Conservation (phyloP, 176 grass and related monocot genomes). For the Raddia distichophylla region DNA sequence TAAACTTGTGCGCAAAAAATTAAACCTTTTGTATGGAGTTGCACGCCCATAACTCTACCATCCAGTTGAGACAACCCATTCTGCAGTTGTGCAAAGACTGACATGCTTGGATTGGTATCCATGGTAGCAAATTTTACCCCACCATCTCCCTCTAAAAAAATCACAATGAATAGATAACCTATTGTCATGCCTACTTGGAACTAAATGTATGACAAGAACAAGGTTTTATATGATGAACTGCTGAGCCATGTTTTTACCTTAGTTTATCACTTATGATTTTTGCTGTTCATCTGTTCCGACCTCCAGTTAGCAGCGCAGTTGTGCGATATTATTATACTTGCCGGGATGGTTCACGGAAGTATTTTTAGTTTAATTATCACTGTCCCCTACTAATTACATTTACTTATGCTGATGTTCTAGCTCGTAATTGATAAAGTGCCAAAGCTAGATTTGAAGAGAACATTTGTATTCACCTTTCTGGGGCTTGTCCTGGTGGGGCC, state of each 20-base stretch:
- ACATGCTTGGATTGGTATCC: background rate
- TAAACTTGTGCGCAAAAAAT: no score
- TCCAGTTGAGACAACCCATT: no score
- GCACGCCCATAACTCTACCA: no score
- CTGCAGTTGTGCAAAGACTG: background rate
- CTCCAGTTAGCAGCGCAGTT: background rate
- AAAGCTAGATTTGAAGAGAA: constrained; percentile 79
- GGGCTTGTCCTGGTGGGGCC: constrained; percentile 79
- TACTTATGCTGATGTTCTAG: constrained; percentile 41
- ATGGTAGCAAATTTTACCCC: background rate
- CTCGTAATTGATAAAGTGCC: constrained; percentile 66
- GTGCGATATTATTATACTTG: background rate
- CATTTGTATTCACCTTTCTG: constrained; percentile 84
- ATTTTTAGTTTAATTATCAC: background rate
- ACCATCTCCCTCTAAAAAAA: no score
- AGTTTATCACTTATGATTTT: background rate
- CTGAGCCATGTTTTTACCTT: background rate
- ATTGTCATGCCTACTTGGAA: background rate
- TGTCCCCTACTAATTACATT: background rate
- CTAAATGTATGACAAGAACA: background rate
- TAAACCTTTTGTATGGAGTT: no score
- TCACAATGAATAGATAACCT: background rate
- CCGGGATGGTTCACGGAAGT: background rate
- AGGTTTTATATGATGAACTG: background rate
- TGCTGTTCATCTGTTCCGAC: no score